phyloP scores from a whole-genome alignment of 352 stramenopile genomes.

The Pythium brachiatum region DNA sequence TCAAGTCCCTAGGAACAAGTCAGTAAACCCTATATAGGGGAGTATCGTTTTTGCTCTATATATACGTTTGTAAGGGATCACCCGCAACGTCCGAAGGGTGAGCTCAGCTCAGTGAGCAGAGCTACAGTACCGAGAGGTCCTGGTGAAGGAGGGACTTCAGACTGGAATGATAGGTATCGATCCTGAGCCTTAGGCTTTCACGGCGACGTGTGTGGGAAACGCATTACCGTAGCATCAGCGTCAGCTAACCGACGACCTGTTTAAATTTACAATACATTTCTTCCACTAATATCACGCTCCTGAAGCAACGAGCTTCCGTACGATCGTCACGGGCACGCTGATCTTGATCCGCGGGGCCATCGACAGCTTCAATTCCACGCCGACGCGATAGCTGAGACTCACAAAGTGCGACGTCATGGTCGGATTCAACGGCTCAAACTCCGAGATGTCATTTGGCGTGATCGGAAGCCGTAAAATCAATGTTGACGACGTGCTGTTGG shows the following conservation, averaged over 20 bases:
- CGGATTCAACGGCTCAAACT: constrained; percentile 1
- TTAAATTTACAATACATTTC: neutral
- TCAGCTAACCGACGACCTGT: neutral
- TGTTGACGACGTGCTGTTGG: neutral
- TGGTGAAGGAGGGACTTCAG: no score
- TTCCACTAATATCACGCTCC: neutral
- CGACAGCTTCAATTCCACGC: constrained; percentile 4
- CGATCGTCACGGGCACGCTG: constrained; percentile 6
- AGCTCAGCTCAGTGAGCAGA: no score
- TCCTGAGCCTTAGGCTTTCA: no score
- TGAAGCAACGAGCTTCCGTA: neutral
- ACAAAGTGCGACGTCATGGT: constrained; percentile 13
- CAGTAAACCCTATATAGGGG: no score
- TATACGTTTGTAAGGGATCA: no score
- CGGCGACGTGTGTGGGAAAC: no score
- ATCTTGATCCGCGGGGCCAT: constrained; percentile 5
- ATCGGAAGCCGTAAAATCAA: constrained; percentile 10
- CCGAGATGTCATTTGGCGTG: neutral
- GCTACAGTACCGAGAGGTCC: no score
- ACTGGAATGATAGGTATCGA: no score
- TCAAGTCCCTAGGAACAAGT: no score
- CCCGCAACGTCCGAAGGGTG: no score
- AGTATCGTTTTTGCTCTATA: no score
- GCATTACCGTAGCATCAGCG: no score
- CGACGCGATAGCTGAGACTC: constrained; percentile 12